Evolutionary conservation across 768 basidiomycete genomes (phyloP), one percentile per base, ranked within the genome.

Genomic region (Podaxis sp.): DNA sequence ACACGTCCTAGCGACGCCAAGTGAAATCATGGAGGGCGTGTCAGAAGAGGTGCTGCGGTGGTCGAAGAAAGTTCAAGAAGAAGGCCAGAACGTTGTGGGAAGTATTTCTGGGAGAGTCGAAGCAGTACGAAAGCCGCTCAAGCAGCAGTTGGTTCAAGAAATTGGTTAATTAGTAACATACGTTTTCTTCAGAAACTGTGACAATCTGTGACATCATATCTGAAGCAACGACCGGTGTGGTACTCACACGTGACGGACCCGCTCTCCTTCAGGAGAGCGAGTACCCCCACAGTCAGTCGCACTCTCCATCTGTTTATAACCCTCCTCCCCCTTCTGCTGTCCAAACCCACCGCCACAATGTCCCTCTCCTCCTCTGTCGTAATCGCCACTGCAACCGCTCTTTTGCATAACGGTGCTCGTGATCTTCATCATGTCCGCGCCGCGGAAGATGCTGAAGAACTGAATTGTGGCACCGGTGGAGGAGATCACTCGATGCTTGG

Each of bases 391-490:
- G 49, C 49, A 50, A 50, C 49, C 24, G 49, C 49, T 9, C 43
- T 46, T 46, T 17, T 46, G 19, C 19, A 46, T 19, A 22, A 46
- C 43, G 8, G 19, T 19, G 19, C 43, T 2, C 17, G 15, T 46
- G n/a, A 17, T 9, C 33, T 33, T 33, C 8, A 8, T 46, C n/a
- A 46, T 9, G 43, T 19, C 49, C 13, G 12, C 22, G 19, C 49
- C 19, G 13, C 11, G 13, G 33, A 43, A 49, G 66, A 49, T 33
- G 61, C 63, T 29, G 71, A 65, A n/a, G 64, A 63, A n/a, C 58
- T 72, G 52, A 75, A 75, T 51, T 91, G 89, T 71, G 80, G 81
- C 50, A 68, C 73, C 6, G 83, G 82, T 17, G 82, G 84, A 33
- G 84, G 84, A n/a, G 76, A 77, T 19, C 73, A 83, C 65, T 73